Base-by-base conservation (phyloP, 164 flowering plant genomes). In the Santalum album region DNA sequence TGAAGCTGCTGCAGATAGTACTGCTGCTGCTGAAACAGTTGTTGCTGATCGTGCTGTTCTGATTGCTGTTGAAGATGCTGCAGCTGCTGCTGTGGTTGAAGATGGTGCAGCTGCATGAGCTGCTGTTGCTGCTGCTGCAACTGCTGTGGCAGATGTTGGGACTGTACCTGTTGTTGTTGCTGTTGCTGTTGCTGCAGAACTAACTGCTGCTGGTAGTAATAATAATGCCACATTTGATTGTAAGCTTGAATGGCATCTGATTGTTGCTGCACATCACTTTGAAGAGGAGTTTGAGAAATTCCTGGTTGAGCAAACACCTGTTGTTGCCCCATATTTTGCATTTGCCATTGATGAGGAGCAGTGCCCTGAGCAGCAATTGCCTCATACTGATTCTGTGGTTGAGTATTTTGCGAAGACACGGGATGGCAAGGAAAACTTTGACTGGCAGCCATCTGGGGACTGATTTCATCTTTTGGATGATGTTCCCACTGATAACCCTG, bases 161-260 rank as follows among this genome's bases (percentile, higher is more conserved):
- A n/a, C n/a, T n/a, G n/a, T n/a, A n/a, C n/a, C n/a, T n/a, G n/a
- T n/a, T 22, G 51, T 25, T 22, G 51, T 24, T 22, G 27, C 14
- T 49, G 51, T 49, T 22, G 27, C 51, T 49, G 51, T 49, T 49
- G 32, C 51, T 22, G 51, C 32, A 25, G 9, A 17, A 25, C 23
- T 14, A 25, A 29, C 45, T 69, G 81, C 55, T 83, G 86, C 54
- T 78, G 81, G 55, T 77, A 71, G 65, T 77, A 79, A 56, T 83
- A 79, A 60, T 83, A 74, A 40, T 85, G 82, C 84, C 82, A 78
- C 77, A 84, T 75, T 40, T 83, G 86, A 60, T 70, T 60, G 61
- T 73, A 73, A 44, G 70, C 77, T 66, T 75, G 75, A 57, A 27
- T 81, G 58, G 63, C 38, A 51, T 63, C 51, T 45, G 65, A 76